These are phyloP conservation scores for Geotrichum histeridarum DNA, from an alignment of 1,139 yeast genomes.

Conservation along the genomic window DNA sequence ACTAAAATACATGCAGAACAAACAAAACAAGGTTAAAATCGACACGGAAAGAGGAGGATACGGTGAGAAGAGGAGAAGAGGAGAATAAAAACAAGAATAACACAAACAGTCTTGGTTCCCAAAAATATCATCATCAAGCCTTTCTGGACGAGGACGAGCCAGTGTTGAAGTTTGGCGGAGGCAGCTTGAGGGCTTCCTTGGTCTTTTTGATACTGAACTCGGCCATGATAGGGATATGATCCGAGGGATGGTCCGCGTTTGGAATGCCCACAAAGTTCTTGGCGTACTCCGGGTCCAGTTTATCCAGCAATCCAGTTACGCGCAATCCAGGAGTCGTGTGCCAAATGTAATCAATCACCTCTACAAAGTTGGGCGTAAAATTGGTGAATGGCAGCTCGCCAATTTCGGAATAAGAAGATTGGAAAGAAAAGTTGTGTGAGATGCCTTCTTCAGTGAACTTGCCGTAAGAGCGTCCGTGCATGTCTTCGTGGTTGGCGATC, in stretches of 20 bases:
- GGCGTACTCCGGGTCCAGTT: conserved; percentile 72
- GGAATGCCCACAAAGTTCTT: conserved; percentile 85
- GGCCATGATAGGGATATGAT: conserved; percentile 80
- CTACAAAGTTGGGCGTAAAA: conserved; percentile 87
- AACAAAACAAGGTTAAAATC: too few relatives aligned
- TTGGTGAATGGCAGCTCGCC: conserved; percentile 94
- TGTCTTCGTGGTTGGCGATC: conserved; percentile 66
- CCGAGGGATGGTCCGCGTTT: conserved; percentile 88
- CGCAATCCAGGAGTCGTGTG: conserved; percentile 72
- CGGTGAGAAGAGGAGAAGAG: too few relatives aligned
- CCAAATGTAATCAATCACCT: conserved; percentile 94
- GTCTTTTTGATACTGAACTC: conserved; percentile 66
- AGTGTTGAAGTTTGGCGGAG: conserved; percentile 29
- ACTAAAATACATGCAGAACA: too few relatives aligned
- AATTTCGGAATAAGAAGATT: conserved; percentile 76
- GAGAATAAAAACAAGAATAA: not conserved
- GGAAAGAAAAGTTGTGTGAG: conserved; percentile 71
- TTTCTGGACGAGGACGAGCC: conserved; percentile 9
- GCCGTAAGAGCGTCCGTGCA: conserved; percentile 86
- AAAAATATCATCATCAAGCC: not conserved
- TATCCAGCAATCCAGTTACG: conserved; percentile 82
- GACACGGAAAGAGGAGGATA: too few relatives aligned
- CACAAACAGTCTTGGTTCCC: not conserved
- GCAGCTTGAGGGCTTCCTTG: conserved; percentile 27
- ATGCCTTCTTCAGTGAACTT: conserved; percentile 86